These are phyloP conservation scores for Crassisporium funariophilum DNA, from an alignment of 768 basidiomycete species.

Conservation along the genomic window DNA sequence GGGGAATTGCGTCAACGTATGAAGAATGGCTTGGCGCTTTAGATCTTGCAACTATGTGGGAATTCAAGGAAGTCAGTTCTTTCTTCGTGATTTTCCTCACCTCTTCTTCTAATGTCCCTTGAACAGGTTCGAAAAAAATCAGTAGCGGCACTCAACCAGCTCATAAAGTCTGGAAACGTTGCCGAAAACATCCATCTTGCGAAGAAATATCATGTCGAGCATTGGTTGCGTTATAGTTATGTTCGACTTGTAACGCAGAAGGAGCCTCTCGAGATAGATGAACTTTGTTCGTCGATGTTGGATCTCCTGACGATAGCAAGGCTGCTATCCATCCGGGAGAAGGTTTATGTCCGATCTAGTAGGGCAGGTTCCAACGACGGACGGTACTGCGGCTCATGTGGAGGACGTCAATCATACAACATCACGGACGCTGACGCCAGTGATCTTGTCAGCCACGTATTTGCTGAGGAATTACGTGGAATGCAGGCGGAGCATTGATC, in stretches of 20 bases:
- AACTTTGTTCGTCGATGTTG: neutral
- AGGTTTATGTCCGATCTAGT: no score
- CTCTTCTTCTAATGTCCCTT: neutral
- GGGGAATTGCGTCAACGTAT: neutral
- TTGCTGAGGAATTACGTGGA: neutral
- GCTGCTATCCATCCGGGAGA: neutral
- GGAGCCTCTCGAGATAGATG: neutral
- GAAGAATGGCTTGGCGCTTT: neutral
- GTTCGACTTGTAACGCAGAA: neutral
- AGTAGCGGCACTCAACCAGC: neutral
- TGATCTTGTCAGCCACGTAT: neutral
- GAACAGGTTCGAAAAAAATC: neutral
- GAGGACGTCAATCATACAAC: neutral
- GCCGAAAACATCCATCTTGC: slow-evolving; percentile 2
- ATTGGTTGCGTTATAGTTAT: slow-evolving; percentile 4
- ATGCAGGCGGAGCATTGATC: no score
- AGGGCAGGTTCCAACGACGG: neutral
- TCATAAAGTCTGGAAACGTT: neutral
- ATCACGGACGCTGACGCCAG: neutral
- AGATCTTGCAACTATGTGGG: slow-evolving; percentile 4
- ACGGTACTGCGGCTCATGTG: neutral
- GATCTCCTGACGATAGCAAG: slow-evolving; percentile 3
- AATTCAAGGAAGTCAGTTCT: slow-evolving; percentile 1
- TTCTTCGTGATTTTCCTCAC: neutral
- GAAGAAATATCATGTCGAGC: slow-evolving; percentile 1